A percentile compares a stretch with the other conserved stretches of the same genome.
Evolutionary conservation across 2,329 filamentous ascomycete species (phyloP).

Genomic region (Eutypella sp.): DNA sequence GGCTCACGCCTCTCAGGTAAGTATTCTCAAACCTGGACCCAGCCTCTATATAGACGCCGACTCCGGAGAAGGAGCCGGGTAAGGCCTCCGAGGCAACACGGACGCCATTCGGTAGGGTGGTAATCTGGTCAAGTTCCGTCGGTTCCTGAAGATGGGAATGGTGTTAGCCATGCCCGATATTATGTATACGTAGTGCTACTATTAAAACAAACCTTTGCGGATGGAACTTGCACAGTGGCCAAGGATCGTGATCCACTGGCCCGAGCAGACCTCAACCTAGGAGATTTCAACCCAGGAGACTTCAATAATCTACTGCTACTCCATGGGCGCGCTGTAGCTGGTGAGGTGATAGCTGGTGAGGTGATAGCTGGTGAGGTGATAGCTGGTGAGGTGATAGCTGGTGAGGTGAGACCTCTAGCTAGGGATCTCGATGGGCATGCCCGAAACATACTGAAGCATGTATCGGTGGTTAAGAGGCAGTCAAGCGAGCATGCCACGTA

Average conservation of each 20-base stretch:
- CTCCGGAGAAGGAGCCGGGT: conserved; percentile 88
- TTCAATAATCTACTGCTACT: background rate
- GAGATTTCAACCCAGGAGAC: too few relatives aligned
- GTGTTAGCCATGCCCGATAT: conserved; percentile 4
- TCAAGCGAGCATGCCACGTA: background rate
- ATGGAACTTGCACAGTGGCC: background rate
- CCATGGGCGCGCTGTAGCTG: background rate
- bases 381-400: too few relatives aligned
- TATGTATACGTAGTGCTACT: too few relatives aligned
- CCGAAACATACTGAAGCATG: background rate
- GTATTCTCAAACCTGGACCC: conserved; percentile 91
- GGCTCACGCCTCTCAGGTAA: conserved; percentile 80
- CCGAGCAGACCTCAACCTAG: too few relatives aligned
- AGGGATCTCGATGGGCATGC: background rate
- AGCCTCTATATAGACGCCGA: conserved; percentile 93
- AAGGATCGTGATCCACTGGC: background rate
- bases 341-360: too few relatives aligned
- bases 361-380: too few relatives aligned
- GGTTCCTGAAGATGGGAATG: conserved; percentile 70
- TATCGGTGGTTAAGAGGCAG: background rate
- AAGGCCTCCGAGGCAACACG: conserved; percentile 92
- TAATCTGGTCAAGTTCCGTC: conserved; percentile 80
- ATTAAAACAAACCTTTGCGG: background rate
- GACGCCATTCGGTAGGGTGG: conserved; percentile 84
- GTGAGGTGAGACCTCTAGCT: background rate